Percentiles rank a stretch among this genome's conserved stretches.
phyloP scores from a whole-genome alignment of 305 asterid species.

The Coffea humblotiana region DNA sequence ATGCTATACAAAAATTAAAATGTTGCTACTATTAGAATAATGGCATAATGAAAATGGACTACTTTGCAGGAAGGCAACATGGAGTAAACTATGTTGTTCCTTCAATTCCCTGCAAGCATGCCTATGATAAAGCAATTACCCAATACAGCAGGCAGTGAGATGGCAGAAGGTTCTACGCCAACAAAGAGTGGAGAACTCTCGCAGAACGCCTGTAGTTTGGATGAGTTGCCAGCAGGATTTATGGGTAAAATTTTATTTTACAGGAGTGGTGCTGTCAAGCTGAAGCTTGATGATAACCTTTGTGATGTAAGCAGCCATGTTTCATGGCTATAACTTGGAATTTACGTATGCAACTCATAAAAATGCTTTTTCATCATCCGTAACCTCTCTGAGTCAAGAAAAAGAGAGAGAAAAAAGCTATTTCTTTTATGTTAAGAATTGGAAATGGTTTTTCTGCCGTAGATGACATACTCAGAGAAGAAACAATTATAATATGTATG shows the following conservation, averaged over 20 bases:
- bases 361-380: not conserved
- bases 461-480: not conserved
- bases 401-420: not conserved
- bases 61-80: slow-evolving; percentile 52
- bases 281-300: slow-evolving; percentile 67
- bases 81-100: slow-evolving; percentile 50
- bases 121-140: slow-evolving; percentile 43
- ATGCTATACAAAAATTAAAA: not conserved
- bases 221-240: slow-evolving; percentile 52
- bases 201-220: slow-evolving; percentile 35
- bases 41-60: slow-evolving; percentile 3
- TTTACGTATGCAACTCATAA: not conserved
- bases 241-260: slow-evolving; percentile 71
- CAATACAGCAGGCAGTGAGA: slow-evolving; percentile 30
- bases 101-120: slow-evolving; percentile 61
- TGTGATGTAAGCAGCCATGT: slow-evolving; percentile 57
- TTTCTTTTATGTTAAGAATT: not conserved
- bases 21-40: not conserved
- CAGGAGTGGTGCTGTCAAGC: slow-evolving; percentile 67
- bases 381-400: not conserved
- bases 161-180: slow-evolving; percentile 25
- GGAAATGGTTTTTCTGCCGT: not conserved
- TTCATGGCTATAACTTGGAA: not conserved
- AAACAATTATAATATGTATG: not conserved
- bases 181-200: slow-evolving; percentile 20